Conservation (phyloP, 306 rosid genomes). For the Malus domestica region DNA sequence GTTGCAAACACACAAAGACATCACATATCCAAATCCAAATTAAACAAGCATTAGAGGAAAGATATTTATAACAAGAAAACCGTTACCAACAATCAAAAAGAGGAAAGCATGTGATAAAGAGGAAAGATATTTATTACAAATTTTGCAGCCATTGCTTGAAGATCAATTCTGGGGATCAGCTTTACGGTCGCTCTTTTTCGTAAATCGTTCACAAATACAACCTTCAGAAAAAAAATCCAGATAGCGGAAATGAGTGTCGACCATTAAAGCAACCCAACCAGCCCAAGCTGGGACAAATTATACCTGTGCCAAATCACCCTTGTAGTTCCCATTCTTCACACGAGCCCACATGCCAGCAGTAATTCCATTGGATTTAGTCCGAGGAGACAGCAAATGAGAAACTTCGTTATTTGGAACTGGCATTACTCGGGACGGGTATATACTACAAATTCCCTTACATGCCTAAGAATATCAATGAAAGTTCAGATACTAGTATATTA, state of each 20-base stretch:
- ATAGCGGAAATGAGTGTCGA: conserved; percentile 10
- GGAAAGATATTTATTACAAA: conserved; percentile 41
- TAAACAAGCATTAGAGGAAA: neutral
- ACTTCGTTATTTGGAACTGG: conserved; percentile 70
- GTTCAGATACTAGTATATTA: neutral
- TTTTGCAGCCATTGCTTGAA: conserved; percentile 83
- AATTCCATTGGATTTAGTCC: conserved; percentile 45
- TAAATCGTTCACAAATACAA: conserved; percentile 54
- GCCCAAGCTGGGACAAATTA: conserved; percentile 1
- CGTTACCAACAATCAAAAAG: neutral
- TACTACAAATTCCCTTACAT: conserved; percentile 71
- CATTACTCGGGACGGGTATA: conserved; percentile 58
- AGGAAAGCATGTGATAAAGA: conserved; percentile 2
- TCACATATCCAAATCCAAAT: neutral
- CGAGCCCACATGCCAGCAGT: conserved; percentile 81
- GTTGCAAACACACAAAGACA: neutral
- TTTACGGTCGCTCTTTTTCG: conserved; percentile 67
- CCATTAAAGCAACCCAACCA: neutral
- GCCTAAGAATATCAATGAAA: conserved; percentile 39
- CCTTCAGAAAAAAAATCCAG: conserved; percentile 39
- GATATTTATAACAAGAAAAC: neutral
- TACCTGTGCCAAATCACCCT: conserved; percentile 96
- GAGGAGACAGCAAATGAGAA: conserved; percentile 52
- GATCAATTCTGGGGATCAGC: conserved; percentile 87
- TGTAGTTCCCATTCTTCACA: conserved; percentile 80